A percentile compares a stretch with the other conserved stretches of the same genome.
These are phyloP conservation scores for Rhizophora mangle DNA, from an alignment of 345 rosid species.

Conservation along the genomic window DNA sequence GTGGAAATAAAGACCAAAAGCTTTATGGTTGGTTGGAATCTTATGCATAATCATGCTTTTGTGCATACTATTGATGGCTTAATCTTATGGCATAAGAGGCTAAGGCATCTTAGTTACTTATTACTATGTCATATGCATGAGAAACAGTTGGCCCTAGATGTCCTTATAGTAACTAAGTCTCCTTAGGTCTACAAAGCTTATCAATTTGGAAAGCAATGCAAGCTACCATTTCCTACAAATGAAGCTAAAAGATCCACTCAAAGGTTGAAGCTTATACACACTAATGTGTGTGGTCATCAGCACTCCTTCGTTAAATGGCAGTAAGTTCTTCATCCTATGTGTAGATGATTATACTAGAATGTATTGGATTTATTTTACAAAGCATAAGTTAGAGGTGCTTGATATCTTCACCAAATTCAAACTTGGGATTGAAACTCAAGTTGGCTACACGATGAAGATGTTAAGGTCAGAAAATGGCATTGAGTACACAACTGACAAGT, in stretches of 20 bases:
- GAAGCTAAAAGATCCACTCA: too few relatives aligned
- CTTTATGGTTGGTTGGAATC: too few relatives aligned
- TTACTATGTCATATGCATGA: background rate
- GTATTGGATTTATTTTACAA: background rate
- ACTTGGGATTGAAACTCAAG: background rate
- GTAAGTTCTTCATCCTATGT: background rate
- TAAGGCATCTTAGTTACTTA: background rate
- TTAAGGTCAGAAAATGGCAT: background rate
- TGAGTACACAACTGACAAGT: background rate
- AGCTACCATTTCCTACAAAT: too few relatives aligned
- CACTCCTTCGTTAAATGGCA: background rate
- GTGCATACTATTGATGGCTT: too few relatives aligned
- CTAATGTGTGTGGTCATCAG: background rate
- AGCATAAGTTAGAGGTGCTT: background rate
- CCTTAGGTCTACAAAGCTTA: background rate
- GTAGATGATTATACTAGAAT: background rate
- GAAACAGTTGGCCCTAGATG: background rate
- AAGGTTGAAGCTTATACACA: background rate
- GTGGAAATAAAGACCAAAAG: too few relatives aligned
- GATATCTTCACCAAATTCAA: background rate
- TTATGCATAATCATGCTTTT: too few relatives aligned
- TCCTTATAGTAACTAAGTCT: background rate
- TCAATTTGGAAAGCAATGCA: background rate
- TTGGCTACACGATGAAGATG: background rate
- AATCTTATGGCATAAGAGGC: too few relatives aligned